Percentiles rank a stretch among this genome's conserved stretches.
Evolutionary conservation across 805 yeast genomes (phyloP).

Genomic region (Monosporozyma unispora): DNA sequence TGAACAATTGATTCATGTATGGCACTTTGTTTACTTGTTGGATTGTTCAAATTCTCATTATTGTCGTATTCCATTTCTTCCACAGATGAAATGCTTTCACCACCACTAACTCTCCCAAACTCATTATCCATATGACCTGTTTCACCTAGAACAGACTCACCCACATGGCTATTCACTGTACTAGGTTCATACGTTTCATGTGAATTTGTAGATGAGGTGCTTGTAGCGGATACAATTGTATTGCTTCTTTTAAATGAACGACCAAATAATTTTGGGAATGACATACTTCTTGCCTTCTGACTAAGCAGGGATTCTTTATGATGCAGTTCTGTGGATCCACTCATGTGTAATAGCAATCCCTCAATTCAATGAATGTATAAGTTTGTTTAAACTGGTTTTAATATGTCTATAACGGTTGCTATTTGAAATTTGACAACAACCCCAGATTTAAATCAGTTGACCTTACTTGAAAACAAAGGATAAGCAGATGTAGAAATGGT

Average conservation of each 20-base stretch:
- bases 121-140: neutral
- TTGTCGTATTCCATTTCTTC: neutral
- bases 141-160: neutral
- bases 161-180: neutral
- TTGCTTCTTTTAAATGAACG: neutral
- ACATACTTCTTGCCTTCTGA: conserved; percentile 4
- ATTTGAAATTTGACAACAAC: neutral
- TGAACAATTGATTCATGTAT: neutral
- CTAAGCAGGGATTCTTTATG: neutral
- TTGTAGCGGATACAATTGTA: neutral
- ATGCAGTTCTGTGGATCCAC: neutral
- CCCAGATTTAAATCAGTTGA: neutral
- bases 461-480: neutral
- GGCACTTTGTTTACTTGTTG: neutral
- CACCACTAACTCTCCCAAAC: neutral
- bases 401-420: neutral
- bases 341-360: neutral
- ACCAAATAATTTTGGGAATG: conserved; percentile 5
- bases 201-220: neutral
- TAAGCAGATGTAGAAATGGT: neutral
- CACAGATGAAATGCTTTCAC: neutral
- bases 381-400: too few species aligned
- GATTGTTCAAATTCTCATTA: neutral
- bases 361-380: neutral
- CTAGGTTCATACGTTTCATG: neutral